Evolutionary conservation across 371 early-diverging fungal species (phyloP).

Genomic region (Saksenaea vasiformis): DNA sequence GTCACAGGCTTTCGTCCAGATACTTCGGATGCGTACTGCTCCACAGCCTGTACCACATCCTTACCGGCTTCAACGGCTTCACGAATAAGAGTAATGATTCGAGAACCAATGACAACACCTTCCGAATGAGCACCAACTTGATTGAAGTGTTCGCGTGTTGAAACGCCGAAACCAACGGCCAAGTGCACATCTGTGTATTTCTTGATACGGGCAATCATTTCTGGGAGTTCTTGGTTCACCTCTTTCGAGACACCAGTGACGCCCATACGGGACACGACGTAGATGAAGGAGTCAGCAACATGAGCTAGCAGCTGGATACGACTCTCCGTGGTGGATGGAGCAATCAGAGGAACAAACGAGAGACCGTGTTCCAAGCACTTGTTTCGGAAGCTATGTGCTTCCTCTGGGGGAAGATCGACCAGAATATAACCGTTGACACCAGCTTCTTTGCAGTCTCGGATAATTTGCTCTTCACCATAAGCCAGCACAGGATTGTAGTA

Average conservation of each 20-base stretch:
- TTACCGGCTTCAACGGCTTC: conserved; percentile 53
- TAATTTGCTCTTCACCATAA: conserved; percentile 87
- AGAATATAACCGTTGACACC: conserved; percentile 96
- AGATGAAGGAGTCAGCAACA: conserved; percentile 91
- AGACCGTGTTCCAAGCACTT: conserved; percentile 75
- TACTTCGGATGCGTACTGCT: conserved; percentile 65
- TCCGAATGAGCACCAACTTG: conserved; percentile 86
- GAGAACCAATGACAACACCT: conserved; percentile 95
- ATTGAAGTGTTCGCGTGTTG: conserved; percentile 84
- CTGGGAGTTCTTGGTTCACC: conserved; percentile 73
- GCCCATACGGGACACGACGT: conserved; percentile 92
- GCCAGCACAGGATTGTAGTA: conserved; percentile 96
- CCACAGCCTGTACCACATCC: conserved; percentile 53
- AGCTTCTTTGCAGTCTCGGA: conserved; percentile 78
- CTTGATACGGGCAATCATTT: conserved; percentile 75
- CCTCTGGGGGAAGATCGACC: conserved; percentile 97
- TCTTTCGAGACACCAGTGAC: conserved; percentile 83
- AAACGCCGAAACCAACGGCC: conserved; percentile 97
- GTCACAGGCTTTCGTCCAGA: conserved; percentile 50
- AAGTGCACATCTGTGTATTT: conserved; percentile 78
- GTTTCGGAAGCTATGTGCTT: conserved; percentile 82
- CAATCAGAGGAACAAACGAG: conserved; percentile 92
- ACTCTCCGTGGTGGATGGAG: conserved; percentile 87
- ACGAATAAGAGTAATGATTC: conserved; percentile 80
- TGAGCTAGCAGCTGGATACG: conserved; percentile 81